Base-by-base conservation (phyloP, 768 basidiomycete genomes). In the Tulasnella sp. region DNA sequence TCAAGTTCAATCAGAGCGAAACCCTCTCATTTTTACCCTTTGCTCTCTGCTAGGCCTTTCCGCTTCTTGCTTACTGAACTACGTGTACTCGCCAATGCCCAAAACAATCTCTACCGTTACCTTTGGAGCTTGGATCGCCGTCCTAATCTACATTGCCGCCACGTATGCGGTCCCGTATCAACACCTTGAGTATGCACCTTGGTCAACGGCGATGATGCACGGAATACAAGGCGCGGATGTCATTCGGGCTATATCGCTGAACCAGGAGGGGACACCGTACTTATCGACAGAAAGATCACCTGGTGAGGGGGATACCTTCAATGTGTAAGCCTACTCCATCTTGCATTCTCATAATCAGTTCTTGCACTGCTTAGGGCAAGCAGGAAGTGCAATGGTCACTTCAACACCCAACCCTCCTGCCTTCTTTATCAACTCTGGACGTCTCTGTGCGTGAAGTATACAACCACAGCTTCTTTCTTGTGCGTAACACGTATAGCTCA, bases 351-450 rank as follows among this genome's bases (percentile, higher is more conserved):
- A 53, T 44, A 41, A 50, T 17, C 15, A 45, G 52, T 17, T 24
- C 17, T 17, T 31, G 21, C 44, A 25, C 17, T 27, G 24, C 25
- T n/a, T 66, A 82, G 80, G 76, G 22, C 61, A 67, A 34, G 70
- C 74, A 7, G 78, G 79, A 41, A 78, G 81, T 60, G 68, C 79
- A 27, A 80, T 79, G 4, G 65, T 79, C 12, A 60, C 68, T 48
- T 66, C 69, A 21, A 62, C 64, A 54, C 63, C 67, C 55, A 49
- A 60, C 9, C 76, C 78, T 12, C 73, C 78, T 7, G 65, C 79
- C 17, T 83, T 82, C 69, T 81, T 79, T 69, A 72, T 83, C 62
- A 70, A 75, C 64, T 72, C 74, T 59, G 69, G 74, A 49, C 75
- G 77, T 50, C 72, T 83, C 24, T 80, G n/a, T n/a, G n/a, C n/a